These are phyloP conservation scores for Huntiella bhutanensis DNA, from an alignment of 2,329 filamentous ascomycete species.

Conservation along the genomic window DNA sequence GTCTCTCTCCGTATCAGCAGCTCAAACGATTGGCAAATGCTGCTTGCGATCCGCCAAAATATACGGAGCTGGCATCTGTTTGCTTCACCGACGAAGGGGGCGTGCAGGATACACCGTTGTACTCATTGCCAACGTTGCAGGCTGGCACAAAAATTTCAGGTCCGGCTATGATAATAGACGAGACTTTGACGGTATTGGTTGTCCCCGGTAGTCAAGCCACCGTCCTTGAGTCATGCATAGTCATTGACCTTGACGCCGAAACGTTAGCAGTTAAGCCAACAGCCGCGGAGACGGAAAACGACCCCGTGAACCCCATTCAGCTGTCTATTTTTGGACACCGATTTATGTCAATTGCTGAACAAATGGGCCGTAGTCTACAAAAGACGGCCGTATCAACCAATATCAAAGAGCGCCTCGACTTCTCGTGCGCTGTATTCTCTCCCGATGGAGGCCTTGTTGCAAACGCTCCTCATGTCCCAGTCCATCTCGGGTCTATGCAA, in stretches of 20 bases:
- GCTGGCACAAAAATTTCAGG: slow-evolving; percentile 57
- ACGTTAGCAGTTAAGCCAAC: neutral
- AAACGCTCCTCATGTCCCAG: slow-evolving; percentile 62
- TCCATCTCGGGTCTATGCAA: slow-evolving; percentile 68
- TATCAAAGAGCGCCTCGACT: slow-evolving; percentile 66
- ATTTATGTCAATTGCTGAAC: slow-evolving; percentile 74
- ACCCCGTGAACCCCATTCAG: slow-evolving; percentile 46
- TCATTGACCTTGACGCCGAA: slow-evolving; percentile 44
- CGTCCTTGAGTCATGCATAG: slow-evolving; percentile 68
- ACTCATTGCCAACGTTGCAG: slow-evolving; percentile 56
- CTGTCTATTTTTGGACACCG: slow-evolving; percentile 64
- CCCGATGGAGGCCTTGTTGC: slow-evolving; percentile 56
- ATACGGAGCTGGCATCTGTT: slow-evolving; percentile 43
- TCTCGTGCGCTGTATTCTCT: slow-evolving; percentile 67
- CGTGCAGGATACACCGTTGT: slow-evolving; percentile 54
- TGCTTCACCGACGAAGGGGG: slow-evolving; percentile 55
- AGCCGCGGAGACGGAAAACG: neutral
- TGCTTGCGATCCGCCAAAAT: slow-evolving; percentile 30
- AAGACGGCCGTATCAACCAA: slow-evolving; percentile 69
- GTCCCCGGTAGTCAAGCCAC: slow-evolving; percentile 59
- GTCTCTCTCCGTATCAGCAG: slow-evolving; percentile 71
- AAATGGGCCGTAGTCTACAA: slow-evolving; percentile 63
- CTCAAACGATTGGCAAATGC: slow-evolving; percentile 32
- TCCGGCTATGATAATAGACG: slow-evolving; percentile 72
- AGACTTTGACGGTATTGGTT: slow-evolving; percentile 81